A percentile compares a stretch with the other conserved stretches of the same genome.
Conservation (phyloP, 495 filamentous ascomycete species). For the Sphaerosporella brunnea region DNA sequence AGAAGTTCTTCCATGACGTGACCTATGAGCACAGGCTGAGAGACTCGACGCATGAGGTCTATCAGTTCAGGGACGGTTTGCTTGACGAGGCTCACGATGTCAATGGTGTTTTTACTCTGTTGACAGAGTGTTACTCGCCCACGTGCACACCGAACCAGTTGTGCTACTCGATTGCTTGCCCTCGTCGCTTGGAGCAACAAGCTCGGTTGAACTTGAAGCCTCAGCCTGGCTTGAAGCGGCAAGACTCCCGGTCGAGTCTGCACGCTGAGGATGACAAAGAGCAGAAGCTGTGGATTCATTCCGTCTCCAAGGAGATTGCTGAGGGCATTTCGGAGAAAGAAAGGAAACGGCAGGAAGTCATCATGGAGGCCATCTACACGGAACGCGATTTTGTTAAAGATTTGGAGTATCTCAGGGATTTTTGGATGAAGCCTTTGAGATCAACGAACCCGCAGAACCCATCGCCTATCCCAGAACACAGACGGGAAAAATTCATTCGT, state of each 20-base stretch:
- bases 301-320: conserved; percentile 83
- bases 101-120: conserved; percentile 88
- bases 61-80: conserved; percentile 88
- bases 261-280: conserved; percentile 82
- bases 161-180: conserved; percentile 97
- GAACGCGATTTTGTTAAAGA: conserved; percentile 99
- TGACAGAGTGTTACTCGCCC: conserved; percentile 95
- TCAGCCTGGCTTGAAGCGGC: conserved; percentile 66
- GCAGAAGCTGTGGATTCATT: conserved; percentile 99
- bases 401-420: conserved; percentile 90
- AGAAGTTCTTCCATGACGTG: conserved; percentile 99
- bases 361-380: conserved; percentile 97
- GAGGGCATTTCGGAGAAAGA: conserved; percentile 75
- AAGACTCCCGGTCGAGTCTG: conserved; percentile 63
- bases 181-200: conserved; percentile 84
- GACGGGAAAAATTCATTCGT: conserved; percentile 75
- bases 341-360: conserved; percentile 95
- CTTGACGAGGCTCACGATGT: conserved; percentile 71
- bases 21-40: conserved; percentile 92
- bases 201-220: conserved; percentile 81
- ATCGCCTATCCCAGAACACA: conserved; percentile 76
- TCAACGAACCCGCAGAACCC: conserved; percentile 42
- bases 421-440: conserved; percentile 91
- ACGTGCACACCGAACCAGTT: conserved; percentile 88
- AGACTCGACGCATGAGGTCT: conserved; percentile 79